These are phyloP conservation scores for Macrotyloma uniflorum DNA, from an alignment of 306 rosid genomes.

Conservation along the genomic window DNA sequence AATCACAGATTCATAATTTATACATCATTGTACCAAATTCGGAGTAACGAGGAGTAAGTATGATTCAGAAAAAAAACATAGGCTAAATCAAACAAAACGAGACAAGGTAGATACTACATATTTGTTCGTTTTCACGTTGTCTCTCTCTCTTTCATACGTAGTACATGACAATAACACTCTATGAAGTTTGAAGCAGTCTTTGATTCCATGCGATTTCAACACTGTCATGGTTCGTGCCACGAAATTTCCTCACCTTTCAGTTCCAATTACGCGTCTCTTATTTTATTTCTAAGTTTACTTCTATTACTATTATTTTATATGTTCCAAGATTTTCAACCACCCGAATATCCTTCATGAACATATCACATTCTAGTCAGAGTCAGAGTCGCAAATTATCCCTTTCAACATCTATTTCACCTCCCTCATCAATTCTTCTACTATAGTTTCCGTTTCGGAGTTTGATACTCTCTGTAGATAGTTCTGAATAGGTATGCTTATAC, in stretches of 20 bases:
- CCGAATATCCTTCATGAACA: slow-evolving; percentile 26
- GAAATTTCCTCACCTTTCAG: slow-evolving; percentile 36
- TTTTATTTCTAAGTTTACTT: not conserved
- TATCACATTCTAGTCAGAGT: slow-evolving; percentile 38
- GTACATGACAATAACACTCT: slow-evolving; percentile 9
- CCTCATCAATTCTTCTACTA: slow-evolving; percentile 13
- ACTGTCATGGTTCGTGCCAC: slow-evolving; percentile 14
- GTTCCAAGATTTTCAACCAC: slow-evolving; percentile 28
- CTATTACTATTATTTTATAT: not conserved
- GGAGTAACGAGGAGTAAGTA: not conserved
- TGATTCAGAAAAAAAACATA: not conserved
- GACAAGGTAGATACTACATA: slow-evolving; percentile 28
- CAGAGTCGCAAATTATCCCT: slow-evolving; percentile 6
- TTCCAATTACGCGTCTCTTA: slow-evolving; percentile 29
- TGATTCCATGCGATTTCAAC: not conserved
- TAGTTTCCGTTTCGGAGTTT: slow-evolving; percentile 19
- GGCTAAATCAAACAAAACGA: not conserved
- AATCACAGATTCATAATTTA: not conserved
- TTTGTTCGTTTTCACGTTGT: slow-evolving; percentile 18
- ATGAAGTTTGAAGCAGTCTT: slow-evolving; percentile 21
- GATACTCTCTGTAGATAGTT: slow-evolving; percentile 4
- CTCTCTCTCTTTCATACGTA: slow-evolving; percentile 32
- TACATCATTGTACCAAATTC: not conserved
- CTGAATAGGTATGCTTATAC: slow-evolving; percentile 8
- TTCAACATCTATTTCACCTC: not conserved